Percentiles rank a stretch among this genome's conserved stretches.
These are phyloP conservation scores for Delonix regia DNA, from an alignment of 306 rosid species.

Conservation along the genomic window DNA sequence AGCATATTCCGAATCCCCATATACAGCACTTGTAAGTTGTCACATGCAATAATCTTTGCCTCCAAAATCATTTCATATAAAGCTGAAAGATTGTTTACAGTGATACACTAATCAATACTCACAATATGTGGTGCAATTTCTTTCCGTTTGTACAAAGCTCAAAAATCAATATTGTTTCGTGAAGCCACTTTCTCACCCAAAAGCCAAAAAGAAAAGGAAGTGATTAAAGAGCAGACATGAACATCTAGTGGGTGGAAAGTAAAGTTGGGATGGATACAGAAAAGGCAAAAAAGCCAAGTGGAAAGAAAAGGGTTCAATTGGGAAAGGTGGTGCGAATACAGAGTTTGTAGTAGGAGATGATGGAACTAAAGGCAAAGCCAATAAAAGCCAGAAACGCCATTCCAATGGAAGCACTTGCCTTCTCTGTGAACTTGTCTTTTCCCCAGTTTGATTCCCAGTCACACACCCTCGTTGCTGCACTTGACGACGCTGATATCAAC, in stretches of 20 bases:
- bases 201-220: not conserved
- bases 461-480: conserved; percentile 83
- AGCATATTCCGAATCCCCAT: too few species aligned
- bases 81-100: not conserved
- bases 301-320: conserved; percentile 36
- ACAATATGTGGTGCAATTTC: not conserved
- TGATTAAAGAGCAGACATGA: not conserved
- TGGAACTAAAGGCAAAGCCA: conserved; percentile 85
- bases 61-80: too few species aligned
- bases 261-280: not conserved
- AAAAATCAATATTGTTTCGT: too few species aligned
- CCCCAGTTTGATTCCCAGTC: conserved; percentile 99
- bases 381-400: conserved; percentile 82
- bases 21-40: too few species aligned
- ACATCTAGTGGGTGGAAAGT: not conserved
- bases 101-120: too few species aligned
- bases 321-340: conserved; percentile 44
- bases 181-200: not conserved
- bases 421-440: conserved; percentile 85
- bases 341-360: conserved; percentile 77
- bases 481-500: conserved; percentile 86
- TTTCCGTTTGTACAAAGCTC: not conserved
- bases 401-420: conserved; percentile 84
- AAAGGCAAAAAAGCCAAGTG: not conserved
- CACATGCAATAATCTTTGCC: too few species aligned